Evolutionary conservation across 2,329 filamentous ascomycete genomes (phyloP), one percentile per base, ranked within the genome.

Genomic region (Cytospora piceicola): DNA sequence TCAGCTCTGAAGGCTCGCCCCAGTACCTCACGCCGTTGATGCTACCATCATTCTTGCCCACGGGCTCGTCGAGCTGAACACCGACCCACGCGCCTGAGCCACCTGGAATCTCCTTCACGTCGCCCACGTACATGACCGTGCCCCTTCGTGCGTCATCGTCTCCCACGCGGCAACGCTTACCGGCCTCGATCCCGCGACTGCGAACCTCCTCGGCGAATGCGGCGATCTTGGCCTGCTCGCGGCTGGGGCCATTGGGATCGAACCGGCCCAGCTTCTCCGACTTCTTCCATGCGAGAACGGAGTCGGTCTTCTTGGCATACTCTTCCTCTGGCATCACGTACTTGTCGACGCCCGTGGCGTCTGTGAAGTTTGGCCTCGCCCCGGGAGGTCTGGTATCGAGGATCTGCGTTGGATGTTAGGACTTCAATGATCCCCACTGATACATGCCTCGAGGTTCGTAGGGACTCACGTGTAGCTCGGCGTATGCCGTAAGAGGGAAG

Each of bases 231-330:
- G 91, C 85, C 74, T 92, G 83, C 75, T 93, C 89, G 27, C 90
- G 85, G 67, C 83, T 87, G 22, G 91, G 88, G 9, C 93, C 92
- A 71, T 90, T 84, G 15, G 95, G 95, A 75, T 98, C 93, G 78
- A 99, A 99, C 42, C 95, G 92, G 59, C 95, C 95, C n/a, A 98
- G 86, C 76, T 96, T 94, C 77, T 97, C 89, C n/a, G 88, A 82
- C 80, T 92, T 94, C 80, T 99, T 99, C 93, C 93, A 98, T 7
- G 94, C 92, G 29, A 97, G 85, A 17, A 99, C 95, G 4, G 91
- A 94, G 78, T 97, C 92, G 53, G 88, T 83, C 74, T 94, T 93
- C 73, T 88, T 87, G 75, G 93, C 93, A 79, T 99, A 99, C 74
- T 94, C 90, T 58, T 89, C 85, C 61, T 85, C 83, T n/a, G 93